These are phyloP conservation scores for Gaeumannomyces tritici DNA, from an alignment of 2,329 filamentous ascomycete genomes.

Conservation along the genomic window DNA sequence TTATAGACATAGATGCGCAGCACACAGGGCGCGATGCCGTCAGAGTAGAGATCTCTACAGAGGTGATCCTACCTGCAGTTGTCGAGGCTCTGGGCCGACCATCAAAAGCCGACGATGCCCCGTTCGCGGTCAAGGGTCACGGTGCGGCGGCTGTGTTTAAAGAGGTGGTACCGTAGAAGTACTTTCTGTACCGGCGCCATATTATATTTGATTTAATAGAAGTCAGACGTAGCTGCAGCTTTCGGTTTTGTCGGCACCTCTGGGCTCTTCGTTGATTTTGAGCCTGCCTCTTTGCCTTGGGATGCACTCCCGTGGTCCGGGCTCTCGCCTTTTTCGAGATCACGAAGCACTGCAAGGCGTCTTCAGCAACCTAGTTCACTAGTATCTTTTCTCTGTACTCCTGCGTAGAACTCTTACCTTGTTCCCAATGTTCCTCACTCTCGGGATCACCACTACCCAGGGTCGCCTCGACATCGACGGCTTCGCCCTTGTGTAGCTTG, in stretches of 20 bases:
- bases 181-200: too few relatives aligned
- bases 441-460: conserved; percentile 69
- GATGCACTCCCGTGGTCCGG: too few relatives aligned
- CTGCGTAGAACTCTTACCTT: conserved; percentile 38
- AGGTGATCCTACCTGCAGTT: conserved; percentile 46
- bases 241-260: conserved; percentile 13
- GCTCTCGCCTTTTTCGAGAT: neutral
- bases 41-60: conserved; percentile 47
- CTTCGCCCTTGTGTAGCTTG: conserved; percentile 59
- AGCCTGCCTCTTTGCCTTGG: neutral
- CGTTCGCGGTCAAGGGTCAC: neutral
- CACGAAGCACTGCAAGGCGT: neutral
- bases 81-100: conserved; percentile 27
- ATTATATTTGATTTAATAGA: conserved; percentile 4
- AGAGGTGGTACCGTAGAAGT: conserved; percentile 46
- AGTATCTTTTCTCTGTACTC: neutral
- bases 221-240: conserved; percentile 8
- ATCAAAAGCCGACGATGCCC: conserved; percentile 7
- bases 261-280: neutral
- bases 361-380: neutral
- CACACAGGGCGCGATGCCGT: conserved; percentile 43
- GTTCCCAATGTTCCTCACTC: conserved; percentile 80
- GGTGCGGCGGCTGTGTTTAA: conserved; percentile 36
- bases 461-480: conserved; percentile 75
- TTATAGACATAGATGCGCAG: conserved; percentile 41